Percentiles rank a stretch among this genome's conserved stretches.
Conservation (phyloP, 1,284 basidiomycete genomes). For the Trichosporon coremiiforme region DNA sequence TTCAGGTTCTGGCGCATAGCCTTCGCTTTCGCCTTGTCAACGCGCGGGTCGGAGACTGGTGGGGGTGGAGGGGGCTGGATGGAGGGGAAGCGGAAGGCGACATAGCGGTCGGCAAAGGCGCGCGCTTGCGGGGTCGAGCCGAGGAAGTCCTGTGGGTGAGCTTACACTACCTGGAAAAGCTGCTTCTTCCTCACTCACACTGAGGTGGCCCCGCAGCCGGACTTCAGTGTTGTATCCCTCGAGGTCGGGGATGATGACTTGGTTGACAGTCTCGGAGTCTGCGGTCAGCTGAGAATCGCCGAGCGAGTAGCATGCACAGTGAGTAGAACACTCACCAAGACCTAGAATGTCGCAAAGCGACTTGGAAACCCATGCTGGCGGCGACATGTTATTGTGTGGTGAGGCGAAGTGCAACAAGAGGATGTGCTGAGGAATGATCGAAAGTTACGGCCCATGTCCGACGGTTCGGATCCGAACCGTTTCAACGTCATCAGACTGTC, state of each 20-base stretch:
- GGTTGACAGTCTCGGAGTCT: constrained; percentile 51
- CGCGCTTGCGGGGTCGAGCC: constrained; percentile 44
- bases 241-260: constrained; percentile 50
- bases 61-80: constrained; percentile 26
- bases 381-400: constrained; percentile 11
- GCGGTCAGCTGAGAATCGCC: constrained; percentile 15
- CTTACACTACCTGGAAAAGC: background rate
- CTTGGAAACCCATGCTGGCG: constrained; percentile 48
- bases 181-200: constrained; percentile 30
- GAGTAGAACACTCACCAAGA: constrained; percentile 40
- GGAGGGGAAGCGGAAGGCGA: constrained; percentile 44
- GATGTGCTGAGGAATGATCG: background rate
- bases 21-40: constrained; percentile 12
- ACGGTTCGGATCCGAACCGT: background rate
- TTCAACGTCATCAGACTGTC: background rate
- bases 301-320: too few species aligned
- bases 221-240: constrained; percentile 43
- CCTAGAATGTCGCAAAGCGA: constrained; percentile 45
- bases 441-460: background rate
- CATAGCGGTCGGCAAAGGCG: constrained; percentile 48
- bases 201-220: constrained; percentile 44
- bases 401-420: background rate
- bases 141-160: constrained; percentile 49
- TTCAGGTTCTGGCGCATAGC: constrained; percentile 45
- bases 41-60: constrained; percentile 3